phyloP scores from a whole-genome alignment of 331 rosid genomes.

The Acacia pycnantha region DNA sequence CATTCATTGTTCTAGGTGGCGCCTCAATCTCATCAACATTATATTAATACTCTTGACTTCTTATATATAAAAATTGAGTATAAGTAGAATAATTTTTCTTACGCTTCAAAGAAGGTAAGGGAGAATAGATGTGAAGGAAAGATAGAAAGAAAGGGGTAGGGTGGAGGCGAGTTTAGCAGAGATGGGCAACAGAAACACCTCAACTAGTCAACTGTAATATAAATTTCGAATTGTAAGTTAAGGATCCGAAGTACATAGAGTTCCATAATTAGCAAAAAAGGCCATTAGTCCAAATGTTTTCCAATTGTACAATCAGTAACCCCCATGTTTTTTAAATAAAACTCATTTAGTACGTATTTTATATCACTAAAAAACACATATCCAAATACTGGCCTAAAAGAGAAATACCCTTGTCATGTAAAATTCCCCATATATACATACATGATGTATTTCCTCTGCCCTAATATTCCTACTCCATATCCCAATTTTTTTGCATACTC shows the following conservation, averaged over 20 bases:
- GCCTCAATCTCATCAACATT: neutral
- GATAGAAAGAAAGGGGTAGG: neutral
- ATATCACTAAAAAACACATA: neutral
- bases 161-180: neutral
- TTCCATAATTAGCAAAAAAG: neutral
- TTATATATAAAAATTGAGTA: too few species aligned
- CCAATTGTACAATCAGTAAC: neutral
- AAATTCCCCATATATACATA: neutral
- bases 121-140: neutral
- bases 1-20: conserved; percentile 8
- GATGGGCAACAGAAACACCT: neutral
- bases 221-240: neutral
- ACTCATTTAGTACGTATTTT: neutral
- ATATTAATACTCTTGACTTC: neutral
- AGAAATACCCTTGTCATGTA: neutral
- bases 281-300: neutral
- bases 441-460: neutral
- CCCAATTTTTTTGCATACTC: neutral
- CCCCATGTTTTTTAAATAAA: neutral
- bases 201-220: neutral
- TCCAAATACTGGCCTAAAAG: neutral
- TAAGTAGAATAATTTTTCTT: too few species aligned
- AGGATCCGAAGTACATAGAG: neutral
- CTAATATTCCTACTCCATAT: neutral
- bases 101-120: neutral